Conservation (phyloP, 148 eudicot species). For the Rhododendron henanense region DNA sequence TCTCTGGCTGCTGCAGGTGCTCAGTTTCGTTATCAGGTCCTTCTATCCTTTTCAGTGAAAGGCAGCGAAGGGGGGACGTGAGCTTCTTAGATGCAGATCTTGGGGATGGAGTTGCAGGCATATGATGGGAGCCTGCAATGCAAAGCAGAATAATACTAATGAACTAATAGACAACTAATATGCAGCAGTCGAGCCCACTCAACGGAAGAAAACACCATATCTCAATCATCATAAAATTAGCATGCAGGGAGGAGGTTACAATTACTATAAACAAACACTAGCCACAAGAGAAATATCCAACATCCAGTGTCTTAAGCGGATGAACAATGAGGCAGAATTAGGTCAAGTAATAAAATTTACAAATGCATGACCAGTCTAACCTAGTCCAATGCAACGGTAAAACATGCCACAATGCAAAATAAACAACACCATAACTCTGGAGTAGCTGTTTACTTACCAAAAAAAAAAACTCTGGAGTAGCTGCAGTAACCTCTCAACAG, state of each 20-base stretch:
- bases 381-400: not conserved
- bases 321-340: not conserved
- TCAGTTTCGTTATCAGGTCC: constrained; percentile 66
- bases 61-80: constrained; percentile 76
- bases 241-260: not conserved
- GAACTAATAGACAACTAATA: not conserved
- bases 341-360: not conserved
- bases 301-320: not conserved
- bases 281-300: not conserved
- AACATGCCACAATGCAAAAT: not conserved
- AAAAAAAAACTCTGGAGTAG: too few relatives aligned
- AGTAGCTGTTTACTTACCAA: too few relatives aligned
- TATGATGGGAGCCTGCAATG: constrained; percentile 47
- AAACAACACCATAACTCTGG: not conserved
- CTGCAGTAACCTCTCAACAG: not conserved
- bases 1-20: constrained; percentile 61
- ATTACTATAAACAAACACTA: not conserved
- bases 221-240: constrained; percentile 1
- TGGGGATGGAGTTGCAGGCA: constrained; percentile 61
- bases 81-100: constrained; percentile 73
- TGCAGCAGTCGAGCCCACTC: not conserved
- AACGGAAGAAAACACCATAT: constrained; percentile 7
- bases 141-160: not conserved
- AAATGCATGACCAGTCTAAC: not conserved
- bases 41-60: constrained; percentile 73